Base-by-base conservation (phyloP, 306 rosid genomes). In the Vigna radiata region DNA sequence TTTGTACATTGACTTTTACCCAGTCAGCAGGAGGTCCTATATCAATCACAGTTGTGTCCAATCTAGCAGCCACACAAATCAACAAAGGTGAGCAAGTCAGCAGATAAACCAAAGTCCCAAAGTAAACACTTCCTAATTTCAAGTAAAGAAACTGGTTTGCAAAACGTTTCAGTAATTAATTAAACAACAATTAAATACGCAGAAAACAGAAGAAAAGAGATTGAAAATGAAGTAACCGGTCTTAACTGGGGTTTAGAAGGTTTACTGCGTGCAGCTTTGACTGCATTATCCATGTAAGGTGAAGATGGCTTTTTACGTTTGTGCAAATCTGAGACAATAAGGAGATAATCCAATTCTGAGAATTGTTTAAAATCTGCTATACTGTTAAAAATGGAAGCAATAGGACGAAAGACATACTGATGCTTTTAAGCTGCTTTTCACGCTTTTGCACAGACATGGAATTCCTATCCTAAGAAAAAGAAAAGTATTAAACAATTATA, bases 11-110 rank as follows among this genome's bases (percentile, higher is more conserved):
- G 80, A 96, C 82, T 87, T 93, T 96, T 72, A 96, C 99, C 99
- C 99, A 96, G 78, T 96, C 98, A 7, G 99, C 99, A 39, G 99
- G 97, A 76, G 92, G 90, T 80, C 99, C 98, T 65, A 93, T 79
- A 68, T 96, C 98, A 78, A 86, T 84, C 68, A 96, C 98, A 18
- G 89, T 73, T 16, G 87, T 84, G 17, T 93, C 99, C 92, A 93
- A 85, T 78, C 99, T 96, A 73, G 56, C 83, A 86, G 60, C 29
- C 82, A 75, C 58, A 78, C 46, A 76, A 41, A 83, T 29, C 58
- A 77, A 78, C 62, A 84, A 37, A 73, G 29, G 75, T 31, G 82
- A 59, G 69, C 59, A 81, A 79, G 60, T 69, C 77, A 88, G 77
- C 39, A 13, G 39, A 70, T 63, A 53, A 73, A 70, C 50, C 49